phyloP scores from a whole-genome alignment of 2,329 filamentous ascomycete genomes.

The Lachnum nothofagi region DNA sequence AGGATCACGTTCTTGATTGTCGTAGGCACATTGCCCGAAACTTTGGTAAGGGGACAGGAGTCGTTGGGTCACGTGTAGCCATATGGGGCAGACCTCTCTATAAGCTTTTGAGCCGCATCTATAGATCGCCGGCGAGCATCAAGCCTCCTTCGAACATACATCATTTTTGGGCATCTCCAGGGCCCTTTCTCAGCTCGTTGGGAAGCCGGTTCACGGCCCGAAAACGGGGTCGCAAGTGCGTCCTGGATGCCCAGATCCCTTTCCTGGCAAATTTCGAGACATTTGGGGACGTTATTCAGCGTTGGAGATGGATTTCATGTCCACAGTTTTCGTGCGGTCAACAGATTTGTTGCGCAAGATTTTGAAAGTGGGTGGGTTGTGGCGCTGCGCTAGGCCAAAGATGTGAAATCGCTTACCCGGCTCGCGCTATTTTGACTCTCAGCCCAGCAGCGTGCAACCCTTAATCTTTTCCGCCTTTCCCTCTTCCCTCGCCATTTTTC shows the following conservation, averaged over 20 bases:
- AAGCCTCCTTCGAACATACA: slow-evolving; percentile 6
- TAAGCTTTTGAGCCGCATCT: slow-evolving; percentile 26
- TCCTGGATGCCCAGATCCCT: neutral
- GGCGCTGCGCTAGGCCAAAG: too few species aligned
- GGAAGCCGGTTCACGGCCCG: neutral
- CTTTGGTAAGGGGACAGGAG: too few species aligned
- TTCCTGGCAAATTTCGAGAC: neutral
- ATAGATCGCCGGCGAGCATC: slow-evolving; percentile 8
- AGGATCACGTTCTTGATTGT: too few species aligned
- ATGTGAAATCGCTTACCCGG: too few species aligned
- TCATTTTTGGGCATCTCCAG: slow-evolving; percentile 3
- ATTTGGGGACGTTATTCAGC: neutral
- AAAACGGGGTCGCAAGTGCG: slow-evolving; percentile 1
- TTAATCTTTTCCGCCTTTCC: too few species aligned
- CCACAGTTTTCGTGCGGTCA: too few species aligned
- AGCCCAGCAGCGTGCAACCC: too few species aligned
- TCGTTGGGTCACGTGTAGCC: neutral
- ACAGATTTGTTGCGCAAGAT: too few species aligned
- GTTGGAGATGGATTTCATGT: neutral
- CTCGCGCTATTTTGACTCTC: too few species aligned
- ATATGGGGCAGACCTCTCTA: neutral
- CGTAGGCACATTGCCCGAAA: too few species aligned
- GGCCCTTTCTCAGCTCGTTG: neutral
- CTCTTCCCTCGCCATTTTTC: too few species aligned
- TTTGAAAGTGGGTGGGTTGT: too few species aligned